phyloP scores from a whole-genome alignment of 306 rosid genomes.

The Begonia masoniana region DNA sequence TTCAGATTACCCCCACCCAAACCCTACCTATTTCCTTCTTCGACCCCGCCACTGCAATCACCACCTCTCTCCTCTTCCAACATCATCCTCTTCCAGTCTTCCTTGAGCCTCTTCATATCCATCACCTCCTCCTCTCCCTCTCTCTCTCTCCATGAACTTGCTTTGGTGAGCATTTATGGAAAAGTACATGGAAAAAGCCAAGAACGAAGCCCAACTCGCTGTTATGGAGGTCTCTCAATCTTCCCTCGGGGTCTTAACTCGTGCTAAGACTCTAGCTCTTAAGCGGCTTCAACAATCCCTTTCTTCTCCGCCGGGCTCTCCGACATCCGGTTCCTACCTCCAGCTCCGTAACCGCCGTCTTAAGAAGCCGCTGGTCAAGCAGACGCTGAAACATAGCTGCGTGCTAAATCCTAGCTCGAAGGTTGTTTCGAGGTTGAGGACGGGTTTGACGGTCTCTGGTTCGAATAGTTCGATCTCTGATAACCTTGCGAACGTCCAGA shows the following conservation, averaged over 20 bases:
- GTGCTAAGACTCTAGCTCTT: constrained; percentile 84
- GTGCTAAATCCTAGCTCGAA: constrained; percentile 20
- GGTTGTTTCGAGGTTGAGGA: constrained; percentile 25
- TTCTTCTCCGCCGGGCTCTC: constrained; percentile 8
- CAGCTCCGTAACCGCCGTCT: constrained; percentile 83
- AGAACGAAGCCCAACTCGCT: constrained; percentile 41
- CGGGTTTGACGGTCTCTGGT: constrained; percentile 13
- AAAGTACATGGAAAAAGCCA: constrained; percentile 79
- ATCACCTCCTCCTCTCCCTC: background rate
- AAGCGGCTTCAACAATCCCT: constrained; percentile 31
- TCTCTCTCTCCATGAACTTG: constrained; percentile 9
- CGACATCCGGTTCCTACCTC: constrained; percentile 47
- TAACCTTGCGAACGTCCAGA: constrained; percentile 12
- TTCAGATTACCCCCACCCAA: constrained; percentile 9
- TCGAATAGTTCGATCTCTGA: constrained; percentile 13
- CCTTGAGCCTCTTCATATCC: background rate
- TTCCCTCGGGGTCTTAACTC: constrained; percentile 71
- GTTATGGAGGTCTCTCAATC: constrained; percentile 52
- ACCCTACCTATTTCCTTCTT: constrained; percentile 10
- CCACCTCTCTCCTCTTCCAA: background rate
- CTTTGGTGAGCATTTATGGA: constrained; percentile 34
- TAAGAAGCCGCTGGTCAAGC: constrained; percentile 34
- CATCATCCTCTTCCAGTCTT: too few relatives aligned
- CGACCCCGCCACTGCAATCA: constrained; percentile 5
- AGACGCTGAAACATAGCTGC: constrained; percentile 6